Evolutionary conservation across 176 grass and related monocot species (phyloP).

Genomic region (Cymbopogon citratus): DNA sequence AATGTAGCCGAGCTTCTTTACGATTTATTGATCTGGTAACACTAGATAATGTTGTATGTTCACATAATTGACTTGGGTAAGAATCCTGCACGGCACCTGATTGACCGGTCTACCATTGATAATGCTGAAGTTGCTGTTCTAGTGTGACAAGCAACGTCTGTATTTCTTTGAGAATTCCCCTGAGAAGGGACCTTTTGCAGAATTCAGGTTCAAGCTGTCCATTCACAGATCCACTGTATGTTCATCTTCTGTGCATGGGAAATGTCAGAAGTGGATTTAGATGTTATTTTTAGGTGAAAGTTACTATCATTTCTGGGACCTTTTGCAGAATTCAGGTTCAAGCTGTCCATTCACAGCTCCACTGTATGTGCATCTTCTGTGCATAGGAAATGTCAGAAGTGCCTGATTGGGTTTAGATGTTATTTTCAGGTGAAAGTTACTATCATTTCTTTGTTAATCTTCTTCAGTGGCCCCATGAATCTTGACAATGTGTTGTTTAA

Average conservation of each 20-base stretch:
- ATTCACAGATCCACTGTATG: background rate
- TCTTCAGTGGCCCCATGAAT: background rate
- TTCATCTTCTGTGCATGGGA: background rate
- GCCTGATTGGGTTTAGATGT: background rate
- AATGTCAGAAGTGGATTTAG: background rate
- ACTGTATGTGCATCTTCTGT: background rate
- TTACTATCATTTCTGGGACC: background rate
- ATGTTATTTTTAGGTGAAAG: conserved; percentile 4
- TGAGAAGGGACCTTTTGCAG: background rate
- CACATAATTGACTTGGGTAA: background rate
- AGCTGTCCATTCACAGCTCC: background rate
- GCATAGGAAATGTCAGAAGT: background rate
- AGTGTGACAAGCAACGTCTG: background rate
- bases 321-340: background rate
- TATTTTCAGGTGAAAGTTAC: background rate
- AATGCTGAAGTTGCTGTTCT: background rate
- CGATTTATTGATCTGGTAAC: background rate
- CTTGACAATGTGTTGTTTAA: conserved; percentile 8
- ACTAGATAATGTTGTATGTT: background rate
- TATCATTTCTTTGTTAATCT: background rate
- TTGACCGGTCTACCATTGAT: background rate
- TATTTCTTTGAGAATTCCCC: background rate
- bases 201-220: background rate
- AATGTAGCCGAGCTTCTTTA: background rate
- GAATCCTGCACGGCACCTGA: background rate